Base-by-base conservation (phyloP, 129 eudicot species). In the Artemisia argyi region DNA sequence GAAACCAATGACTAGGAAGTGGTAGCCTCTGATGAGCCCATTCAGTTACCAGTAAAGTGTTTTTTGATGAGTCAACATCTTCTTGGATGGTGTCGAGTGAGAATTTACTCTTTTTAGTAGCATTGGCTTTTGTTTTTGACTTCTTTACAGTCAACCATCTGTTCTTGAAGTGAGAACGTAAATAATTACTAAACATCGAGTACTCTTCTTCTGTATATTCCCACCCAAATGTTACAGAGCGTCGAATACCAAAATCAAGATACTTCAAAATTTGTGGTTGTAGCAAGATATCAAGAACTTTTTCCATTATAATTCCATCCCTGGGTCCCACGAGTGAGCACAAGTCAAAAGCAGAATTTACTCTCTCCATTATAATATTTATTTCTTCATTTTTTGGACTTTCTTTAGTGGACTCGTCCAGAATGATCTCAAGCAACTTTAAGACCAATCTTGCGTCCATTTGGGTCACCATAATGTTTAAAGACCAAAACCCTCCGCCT, bases 1-100 rank as follows among this genome's bases (percentile, higher is more conserved):
- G 94, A 72, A 90, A 83, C 99, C 99, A 94, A 71, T 90, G 89
- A 60, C 61, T 64, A 32, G 96, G 97, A 79, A 90, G 97, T 61
- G 92, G 99, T 75, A 88, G 78, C 67, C 94, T 83, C 70, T 94
- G 99, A 65, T 81, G 86, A 46, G 97, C 99, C 97, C 96, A 94
- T 78, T 94, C 97, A n/a, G 67, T 69, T 47, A 73, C 80, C 84
- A 88, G 71, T 64, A 87, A 81, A 75, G 66, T 47, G 48, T 75
- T 28, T 66, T 76, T 59, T 49, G 85, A 32, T 15, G 80, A 50
- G 61, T 80, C 81, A 62, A 57, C 20, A 44, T 94, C 97, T 83
- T 94, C 99, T 18, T 78, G 86, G 71, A 94, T 94, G 48, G 99
- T 90, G 55, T 81, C 89, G 22, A 94, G 87, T 68, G 86, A 66